Base-by-base conservation (phyloP, 352 stramenopile genomes). In the Pythium plurisporium region DNA sequence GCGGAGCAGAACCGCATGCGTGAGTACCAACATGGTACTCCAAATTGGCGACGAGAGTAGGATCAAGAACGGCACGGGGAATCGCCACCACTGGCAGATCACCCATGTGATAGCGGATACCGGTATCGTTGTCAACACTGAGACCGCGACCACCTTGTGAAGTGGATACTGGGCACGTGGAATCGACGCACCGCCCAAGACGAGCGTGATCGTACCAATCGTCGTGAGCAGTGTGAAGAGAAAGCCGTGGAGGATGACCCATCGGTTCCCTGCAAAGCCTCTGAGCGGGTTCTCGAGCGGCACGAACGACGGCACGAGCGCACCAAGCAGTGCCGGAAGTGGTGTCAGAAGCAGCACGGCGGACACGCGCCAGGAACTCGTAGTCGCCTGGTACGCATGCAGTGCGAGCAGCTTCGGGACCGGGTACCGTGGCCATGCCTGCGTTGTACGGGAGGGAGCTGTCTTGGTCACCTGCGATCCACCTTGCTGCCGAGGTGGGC, bases 11-110 rank as follows among this genome's bases (percentile, higher is more conserved):
- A 64, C 14, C 8, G 23, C 5, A 23, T 68, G 61, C 5, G 22
- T 22, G 15, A 59, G 3, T 9, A 6, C 34, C 0, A 68, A 31
- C 5, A 23, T 12, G 2, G 45, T 2, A 3, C 33, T 22, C 20
- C 36, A 60, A 8, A 51, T 20, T 0, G 48, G 43, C 9, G 46
- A 10, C 9, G 29, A 14, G 1, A 48, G 0, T 1, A 64, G 27
- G 4, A 60, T 25, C 9, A 34, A 23, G 30, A 69, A 62, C 2
- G 62, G 62, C 8, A 64, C 33, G 5, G 54, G 62, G 31, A 69
- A 64, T 7, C 49, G 49, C 49, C 48, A 60, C 11, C 30, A 14
- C 5, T 1, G 25, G 5, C 11, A 22, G 9, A 55, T 23, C 1
- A 52, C 12, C 38, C 26, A 23, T 3, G 27, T 31, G 45, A 67